phyloP scores from a whole-genome alignment of 1,139 yeast species.

The Pichia terricola region DNA sequence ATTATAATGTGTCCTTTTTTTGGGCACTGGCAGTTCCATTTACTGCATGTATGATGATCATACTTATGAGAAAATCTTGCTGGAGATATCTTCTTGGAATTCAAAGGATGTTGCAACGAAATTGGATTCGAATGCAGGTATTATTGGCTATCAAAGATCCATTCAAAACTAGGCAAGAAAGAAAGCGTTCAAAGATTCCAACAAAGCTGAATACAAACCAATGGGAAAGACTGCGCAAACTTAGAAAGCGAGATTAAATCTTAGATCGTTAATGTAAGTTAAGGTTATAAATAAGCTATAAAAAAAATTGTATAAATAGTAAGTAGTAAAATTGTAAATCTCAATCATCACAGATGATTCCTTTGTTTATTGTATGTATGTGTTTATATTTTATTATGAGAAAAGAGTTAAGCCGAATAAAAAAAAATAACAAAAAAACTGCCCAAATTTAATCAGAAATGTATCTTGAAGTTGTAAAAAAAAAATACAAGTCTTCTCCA shows the following conservation, averaged over 20 bases:
- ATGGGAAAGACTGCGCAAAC: background rate
- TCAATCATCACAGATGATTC: no score
- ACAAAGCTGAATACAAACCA: background rate
- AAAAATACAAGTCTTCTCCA: no score
- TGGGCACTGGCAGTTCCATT: slow-evolving; percentile 46
- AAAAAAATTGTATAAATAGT: no score
- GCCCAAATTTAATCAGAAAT: no score
- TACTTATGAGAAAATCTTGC: slow-evolving; percentile 25
- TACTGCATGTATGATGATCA: slow-evolving; percentile 29
- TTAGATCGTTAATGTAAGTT: no score
- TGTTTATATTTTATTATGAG: no score
- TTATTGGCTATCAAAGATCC: background rate
- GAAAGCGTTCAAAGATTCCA: background rate
- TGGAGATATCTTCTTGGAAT: slow-evolving; percentile 6
- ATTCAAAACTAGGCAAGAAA: background rate
- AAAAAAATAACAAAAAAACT: no score
- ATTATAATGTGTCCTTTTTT: slow-evolving; percentile 34
- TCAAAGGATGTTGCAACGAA: background rate
- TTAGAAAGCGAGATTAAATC: background rate
- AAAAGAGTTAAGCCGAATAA: no score
- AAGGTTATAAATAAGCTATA: no score
- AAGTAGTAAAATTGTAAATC: no score
- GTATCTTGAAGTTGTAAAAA: no score
- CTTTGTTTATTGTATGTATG: no score
- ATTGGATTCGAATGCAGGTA: background rate